Evolutionary conservation across 495 filamentous ascomycete genomes (phyloP), one percentile per base, ranked within the genome.

Genomic region (Hypoxylon fuscum): DNA sequence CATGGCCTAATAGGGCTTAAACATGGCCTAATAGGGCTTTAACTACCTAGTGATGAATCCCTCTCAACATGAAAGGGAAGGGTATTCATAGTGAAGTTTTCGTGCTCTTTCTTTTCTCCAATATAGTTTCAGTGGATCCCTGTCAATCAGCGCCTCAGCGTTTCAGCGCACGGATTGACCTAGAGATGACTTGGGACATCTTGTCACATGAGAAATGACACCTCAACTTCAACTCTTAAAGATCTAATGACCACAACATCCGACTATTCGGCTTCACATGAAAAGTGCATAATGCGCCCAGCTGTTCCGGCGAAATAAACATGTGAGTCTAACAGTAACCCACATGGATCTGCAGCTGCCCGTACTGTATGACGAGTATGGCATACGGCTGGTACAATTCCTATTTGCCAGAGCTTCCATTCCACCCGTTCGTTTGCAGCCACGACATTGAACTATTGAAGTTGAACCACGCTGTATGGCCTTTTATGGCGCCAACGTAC

Each of bases 291-390:
- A n/a, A 21, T 21, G 3, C n/a, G 23, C 37, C 25, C 18, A 42
- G 22, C 11, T n/a, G 14, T 18, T 29, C 2, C 14, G 22, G 15
- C 10, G 23, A 22, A 22, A 44, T 34, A 15, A 29, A 59, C 1
- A 59, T 59, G 56, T 59, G 46, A 59, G 56, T 59, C 5, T 45
- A 25, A 50, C 41, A 45, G 17, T 34, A n/a, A 43, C 25, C 21
- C 17, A 3, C 38, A n/a, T 21, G 9, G 22, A 18, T n/a, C 11
- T 56, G 43, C 10, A 11, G 12, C 15, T 14, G 15, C 35, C 11
- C 11, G n/a, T 38, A 38, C n/a, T 35, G 35, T 15, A 38, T 38
- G 35, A 38, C n/a, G 35, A n/a, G n/a, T n/a, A 14, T 14, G 35
- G 35, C 6, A n/a, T n/a, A 32, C 43, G 14, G 34, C 22, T 47